Evolutionary conservation across 352 stramenopile species (phyloP), one percentile per base, ranked within the genome.

Genomic region (Globisporangium acanthophoron): DNA sequence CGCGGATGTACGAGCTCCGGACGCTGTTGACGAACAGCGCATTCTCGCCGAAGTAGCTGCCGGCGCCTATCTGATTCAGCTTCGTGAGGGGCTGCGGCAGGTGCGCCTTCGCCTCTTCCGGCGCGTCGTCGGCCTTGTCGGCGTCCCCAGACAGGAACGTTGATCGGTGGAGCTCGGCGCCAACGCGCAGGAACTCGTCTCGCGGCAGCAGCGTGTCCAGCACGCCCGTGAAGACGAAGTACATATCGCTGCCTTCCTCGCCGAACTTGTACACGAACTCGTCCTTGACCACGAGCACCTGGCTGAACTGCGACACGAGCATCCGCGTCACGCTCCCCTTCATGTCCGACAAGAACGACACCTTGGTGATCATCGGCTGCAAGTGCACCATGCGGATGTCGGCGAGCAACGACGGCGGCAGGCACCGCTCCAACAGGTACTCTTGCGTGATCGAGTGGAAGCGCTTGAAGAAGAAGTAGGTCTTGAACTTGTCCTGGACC

Each of bases 401-500:
- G 0, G 77, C 81, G 0, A 91, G 56, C 33, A 91, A 52, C 20
- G 81, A 89, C 6, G 79, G 79, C 6, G 81, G 79, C 1, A 91
- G 59, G 27, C 73, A 87, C n/a, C 74, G 68, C 51, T 84, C 76
- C 0, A 91, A 63, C 1, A 84, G 50, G 52, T 85, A 64, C 55
- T 91, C 81, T 58, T 91, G 74, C 0, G 80, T 87, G 54, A 91
- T 91, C 5, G 78, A 80, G 48, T 89, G 81, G 51, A 77, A 91
- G 1, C 72, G 71, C 45, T 83, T 81, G 54, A 89, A 91, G 47
- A 87, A 89, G 53, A 80, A 88, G 43, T 78, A 89, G 0, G 70
- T 69, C 57, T 91, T 86, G 41, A 87, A 74, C 13, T 72, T 71
- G 0, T 82, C 69, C 59, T 72, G 62, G 27, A 87, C 73, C 1